phyloP scores from a whole-genome alignment of 495 filamentous ascomycete species.

The Talaromyces nanjingensis region DNA sequence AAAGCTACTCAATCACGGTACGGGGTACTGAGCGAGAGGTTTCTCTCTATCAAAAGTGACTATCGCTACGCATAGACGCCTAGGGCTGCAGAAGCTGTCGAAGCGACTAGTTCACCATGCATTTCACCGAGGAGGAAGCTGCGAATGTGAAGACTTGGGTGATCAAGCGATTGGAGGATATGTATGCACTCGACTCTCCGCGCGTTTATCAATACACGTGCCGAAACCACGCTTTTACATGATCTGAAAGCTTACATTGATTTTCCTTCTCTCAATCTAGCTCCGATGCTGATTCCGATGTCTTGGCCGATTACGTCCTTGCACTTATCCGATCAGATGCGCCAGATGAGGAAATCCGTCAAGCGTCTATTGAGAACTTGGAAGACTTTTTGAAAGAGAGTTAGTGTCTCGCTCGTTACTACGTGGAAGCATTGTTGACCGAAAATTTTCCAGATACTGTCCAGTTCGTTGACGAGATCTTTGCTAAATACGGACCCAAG shows the following conservation, averaged over 20 bases:
- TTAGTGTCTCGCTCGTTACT: slow-evolving; percentile 27
- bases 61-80: neutral
- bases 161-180: slow-evolving; percentile 81
- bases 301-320: slow-evolving; percentile 91
- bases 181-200: slow-evolving; percentile 47
- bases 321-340: slow-evolving; percentile 83
- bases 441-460: slow-evolving; percentile 43
- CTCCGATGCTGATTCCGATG: slow-evolving; percentile 90
- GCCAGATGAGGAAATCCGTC: slow-evolving; percentile 61
- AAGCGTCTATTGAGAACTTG: slow-evolving; percentile 69
- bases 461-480: slow-evolving; percentile 79
- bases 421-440: too few relatives aligned
- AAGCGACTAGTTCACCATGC: slow-evolving; percentile 44
- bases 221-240: neutral
- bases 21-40: neutral
- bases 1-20: neutral
- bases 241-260: neutral
- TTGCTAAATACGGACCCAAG: slow-evolving; percentile 58
- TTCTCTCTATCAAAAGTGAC: neutral
- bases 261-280: slow-evolving; percentile 32
- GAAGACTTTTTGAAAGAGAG: slow-evolving; percentile 84
- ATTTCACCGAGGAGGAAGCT: slow-evolving; percentile 71
- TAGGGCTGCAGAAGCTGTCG: neutral
- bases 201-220: neutral
- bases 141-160: slow-evolving; percentile 79